phyloP scores from a whole-genome alignment of 2,329 filamentous ascomycete species.

The Pseudocercospora cruenta region DNA sequence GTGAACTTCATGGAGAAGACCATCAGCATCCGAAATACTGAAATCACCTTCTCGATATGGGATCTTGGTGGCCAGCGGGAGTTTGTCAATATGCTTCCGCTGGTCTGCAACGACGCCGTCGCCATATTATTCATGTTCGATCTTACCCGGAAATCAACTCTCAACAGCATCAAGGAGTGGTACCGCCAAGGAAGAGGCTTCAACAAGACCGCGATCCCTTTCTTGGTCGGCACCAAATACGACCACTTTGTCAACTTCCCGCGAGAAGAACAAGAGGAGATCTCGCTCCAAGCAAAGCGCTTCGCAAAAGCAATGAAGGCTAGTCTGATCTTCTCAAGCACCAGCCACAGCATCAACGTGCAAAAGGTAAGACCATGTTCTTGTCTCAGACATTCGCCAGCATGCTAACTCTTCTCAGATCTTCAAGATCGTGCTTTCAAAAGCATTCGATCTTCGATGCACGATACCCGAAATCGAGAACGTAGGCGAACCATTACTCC shows the following conservation, averaged over 20 bases:
- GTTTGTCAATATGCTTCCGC: conserved; percentile 98
- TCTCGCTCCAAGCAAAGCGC: conserved; percentile 92
- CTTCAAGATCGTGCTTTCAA: conserved; percentile 98
- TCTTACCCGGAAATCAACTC: conserved; percentile 92
- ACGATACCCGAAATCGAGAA: conserved; percentile 99
- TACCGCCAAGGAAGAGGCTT: conserved; percentile 96
- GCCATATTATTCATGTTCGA: conserved; percentile 99
- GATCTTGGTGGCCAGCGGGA: conserved; percentile 96
- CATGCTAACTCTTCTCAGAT: conserved; percentile 63
- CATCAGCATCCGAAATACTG: conserved; percentile 97
- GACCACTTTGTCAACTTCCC: conserved; percentile 99
- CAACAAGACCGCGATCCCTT: conserved; percentile 99
- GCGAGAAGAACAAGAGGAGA: conserved; percentile 95
- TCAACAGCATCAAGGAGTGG: conserved; percentile 99
- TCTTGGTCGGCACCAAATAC: conserved; percentile 96
- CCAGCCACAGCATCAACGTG: conserved; percentile 98
- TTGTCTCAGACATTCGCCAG: conserved; percentile 4
- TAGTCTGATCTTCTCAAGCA: conserved; percentile 96
- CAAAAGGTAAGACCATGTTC: conserved; percentile 66
- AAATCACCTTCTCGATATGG: conserved; percentile 99
- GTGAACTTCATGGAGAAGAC: conserved; percentile 99
- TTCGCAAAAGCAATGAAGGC: conserved; percentile 99
- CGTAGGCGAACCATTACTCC: conserved; percentile 88
- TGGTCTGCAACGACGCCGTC: conserved; percentile 99
- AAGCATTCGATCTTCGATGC: conserved; percentile 98